Percentiles rank a stretch among this genome's conserved stretches.
Evolutionary conservation across 768 basidiomycete genomes (phyloP).

Genomic region (Rhodotorula paludigena): DNA sequence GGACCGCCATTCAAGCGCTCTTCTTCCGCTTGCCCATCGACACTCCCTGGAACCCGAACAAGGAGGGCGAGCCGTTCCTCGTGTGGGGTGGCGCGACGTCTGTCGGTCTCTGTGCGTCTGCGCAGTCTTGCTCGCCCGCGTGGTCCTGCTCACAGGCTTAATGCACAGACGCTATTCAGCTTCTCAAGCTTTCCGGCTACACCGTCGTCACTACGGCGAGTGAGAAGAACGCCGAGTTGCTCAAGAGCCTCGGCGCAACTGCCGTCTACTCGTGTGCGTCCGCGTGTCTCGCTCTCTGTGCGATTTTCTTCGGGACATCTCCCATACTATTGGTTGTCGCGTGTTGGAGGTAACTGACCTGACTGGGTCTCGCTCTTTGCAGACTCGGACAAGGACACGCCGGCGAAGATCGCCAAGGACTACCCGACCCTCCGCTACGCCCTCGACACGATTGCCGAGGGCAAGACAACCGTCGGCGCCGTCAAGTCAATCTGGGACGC

Average conservation of each 20-base stretch:
- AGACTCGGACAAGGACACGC: constrained; percentile 31
- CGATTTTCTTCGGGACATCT: not conserved
- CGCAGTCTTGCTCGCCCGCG: accelerated
- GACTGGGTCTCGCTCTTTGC: too few species aligned
- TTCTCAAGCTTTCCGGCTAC: constrained; percentile 52
- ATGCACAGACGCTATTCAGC: constrained; percentile 47
- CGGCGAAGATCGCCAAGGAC: constrained; percentile 33
- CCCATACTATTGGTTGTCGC: too few species aligned
- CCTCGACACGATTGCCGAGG: constrained; percentile 36
- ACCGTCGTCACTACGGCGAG: constrained; percentile 54
- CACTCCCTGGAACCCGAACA: constrained; percentile 1
- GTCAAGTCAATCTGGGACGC: constrained; percentile 13
- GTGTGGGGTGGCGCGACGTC: constrained; percentile 33
- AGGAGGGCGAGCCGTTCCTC: constrained; percentile 16
- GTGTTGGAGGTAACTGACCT: too few species aligned
- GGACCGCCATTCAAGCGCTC: constrained; percentile 28
- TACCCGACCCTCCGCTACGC: constrained; percentile 26
- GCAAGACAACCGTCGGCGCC: constrained; percentile 14
- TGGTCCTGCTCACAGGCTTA: accelerated
- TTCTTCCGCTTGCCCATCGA: constrained; percentile 12
- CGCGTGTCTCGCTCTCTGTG: not conserved
- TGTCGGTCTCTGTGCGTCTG: constrained; percentile 22
- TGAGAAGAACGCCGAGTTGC: constrained; percentile 47
- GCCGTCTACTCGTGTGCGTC: constrained; percentile 48
- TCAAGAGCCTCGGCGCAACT: constrained; percentile 52